Percentiles rank a stretch among this genome's conserved stretches.
These are phyloP conservation scores for Somion occarium DNA, from an alignment of 1,284 basidiomycete species.

Conservation along the genomic window DNA sequence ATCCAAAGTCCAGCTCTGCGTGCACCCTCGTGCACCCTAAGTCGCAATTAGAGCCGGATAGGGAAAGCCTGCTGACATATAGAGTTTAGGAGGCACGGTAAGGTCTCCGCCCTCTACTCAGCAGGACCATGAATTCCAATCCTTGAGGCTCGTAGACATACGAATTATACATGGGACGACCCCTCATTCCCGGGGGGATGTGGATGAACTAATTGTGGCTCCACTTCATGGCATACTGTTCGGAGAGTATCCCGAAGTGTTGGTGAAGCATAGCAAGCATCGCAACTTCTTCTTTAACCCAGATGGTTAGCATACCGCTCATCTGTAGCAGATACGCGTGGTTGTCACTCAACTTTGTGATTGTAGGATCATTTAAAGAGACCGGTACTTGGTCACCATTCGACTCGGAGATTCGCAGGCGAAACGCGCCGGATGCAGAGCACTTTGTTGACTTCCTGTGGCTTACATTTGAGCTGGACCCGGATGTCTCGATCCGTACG, in stretches of 20 bases:
- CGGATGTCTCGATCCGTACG: background rate
- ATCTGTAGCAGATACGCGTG: background rate
- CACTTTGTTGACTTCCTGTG: background rate
- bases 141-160: too few relatives aligned
- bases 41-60: constrained; percentile 30
- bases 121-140: too few relatives aligned
- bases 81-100: constrained; percentile 33
- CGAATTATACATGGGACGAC: too few relatives aligned
- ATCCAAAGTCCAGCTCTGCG: constrained; percentile 31
- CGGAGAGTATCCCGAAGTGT: too few relatives aligned
- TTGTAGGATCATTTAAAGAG: background rate
- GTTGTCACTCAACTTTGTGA: background rate
- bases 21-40: constrained; percentile 33
- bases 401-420: background rate
- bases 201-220: too few relatives aligned
- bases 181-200: too few relatives aligned
- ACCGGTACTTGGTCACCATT: background rate
- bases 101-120: too few relatives aligned
- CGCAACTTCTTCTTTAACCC: background rate
- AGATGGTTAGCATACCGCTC: background rate
- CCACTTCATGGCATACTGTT: too few relatives aligned
- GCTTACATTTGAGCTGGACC: background rate
- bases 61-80: constrained; percentile 31
- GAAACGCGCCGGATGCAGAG: background rate
- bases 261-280: too few relatives aligned